phyloP scores from a whole-genome alignment of 139 green algal genomes.

The Closterium sp. region DNA sequence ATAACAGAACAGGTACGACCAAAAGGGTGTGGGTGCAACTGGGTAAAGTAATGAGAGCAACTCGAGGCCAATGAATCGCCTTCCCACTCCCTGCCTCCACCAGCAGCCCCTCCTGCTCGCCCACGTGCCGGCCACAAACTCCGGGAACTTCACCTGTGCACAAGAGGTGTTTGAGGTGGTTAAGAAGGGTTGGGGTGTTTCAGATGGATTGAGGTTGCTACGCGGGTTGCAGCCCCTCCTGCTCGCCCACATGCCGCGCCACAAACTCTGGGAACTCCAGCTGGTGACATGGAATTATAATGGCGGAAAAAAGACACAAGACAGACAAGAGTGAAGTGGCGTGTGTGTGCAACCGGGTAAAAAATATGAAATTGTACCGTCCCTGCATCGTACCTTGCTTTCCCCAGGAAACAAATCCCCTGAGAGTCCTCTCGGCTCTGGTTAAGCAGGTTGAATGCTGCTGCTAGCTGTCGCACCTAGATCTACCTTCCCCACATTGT shows the following conservation, averaged over 20 bases:
- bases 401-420: background rate
- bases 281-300: background rate
- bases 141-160: slow-evolving; percentile 50
- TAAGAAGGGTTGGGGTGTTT: background rate
- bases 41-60: no score
- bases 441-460: no score
- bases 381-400: background rate
- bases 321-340: no score
- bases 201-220: background rate
- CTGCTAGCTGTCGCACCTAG: background rate
- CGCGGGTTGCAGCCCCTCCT: slow-evolving; percentile 65
- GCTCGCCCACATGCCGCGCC: slow-evolving; percentile 84
- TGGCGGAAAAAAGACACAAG: no score
- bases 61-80: background rate
- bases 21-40: no score
- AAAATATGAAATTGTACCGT: background rate
- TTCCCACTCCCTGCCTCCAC: slow-evolving; percentile 74
- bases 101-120: slow-evolving; percentile 79
- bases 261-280: slow-evolving; percentile 67
- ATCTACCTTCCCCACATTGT: background rate
- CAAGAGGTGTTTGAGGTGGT: background rate
- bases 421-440: no score
- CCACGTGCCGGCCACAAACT: slow-evolving; percentile 86
- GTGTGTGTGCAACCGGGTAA: no score
- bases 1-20: background rate